phyloP scores from a whole-genome alignment of 768 basidiomycete species.

The Mycena capillaripes region DNA sequence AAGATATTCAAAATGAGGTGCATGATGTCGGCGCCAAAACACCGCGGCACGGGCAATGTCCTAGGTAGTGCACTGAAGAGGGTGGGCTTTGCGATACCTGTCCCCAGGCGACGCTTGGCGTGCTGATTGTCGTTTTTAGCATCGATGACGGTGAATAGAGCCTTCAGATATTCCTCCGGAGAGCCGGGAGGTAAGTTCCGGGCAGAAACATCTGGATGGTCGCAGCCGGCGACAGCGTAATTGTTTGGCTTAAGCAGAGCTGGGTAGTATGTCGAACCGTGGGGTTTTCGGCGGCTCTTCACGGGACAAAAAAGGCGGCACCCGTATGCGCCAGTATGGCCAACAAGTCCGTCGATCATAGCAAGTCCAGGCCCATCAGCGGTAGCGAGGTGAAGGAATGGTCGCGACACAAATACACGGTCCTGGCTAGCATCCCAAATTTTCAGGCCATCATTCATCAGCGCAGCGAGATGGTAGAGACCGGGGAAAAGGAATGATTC shows the following conservation, averaged over 20 bases:
- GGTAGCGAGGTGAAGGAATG: constrained; percentile 41
- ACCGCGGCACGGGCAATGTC: constrained; percentile 43
- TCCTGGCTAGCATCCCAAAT: constrained; percentile 48
- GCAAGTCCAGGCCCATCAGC: constrained; percentile 54
- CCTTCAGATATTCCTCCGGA: constrained; percentile 22
- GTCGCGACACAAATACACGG: constrained; percentile 31
- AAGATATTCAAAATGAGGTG: constrained; percentile 47
- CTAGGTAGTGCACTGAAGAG: constrained; percentile 47
- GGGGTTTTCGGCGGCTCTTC: constrained; percentile 46
- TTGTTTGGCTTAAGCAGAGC: constrained; percentile 44
- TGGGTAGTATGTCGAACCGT: constrained; percentile 50
- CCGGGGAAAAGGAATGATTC: constrained; percentile 53
- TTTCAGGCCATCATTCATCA: constrained; percentile 47
- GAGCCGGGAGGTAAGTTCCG: constrained; percentile 24
- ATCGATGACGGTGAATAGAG: constrained; percentile 30
- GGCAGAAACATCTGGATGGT: constrained; percentile 42
- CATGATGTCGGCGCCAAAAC: constrained; percentile 53
- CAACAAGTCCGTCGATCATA: constrained; percentile 48
- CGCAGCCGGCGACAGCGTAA: constrained; percentile 37
- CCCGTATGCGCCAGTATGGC: constrained; percentile 50
- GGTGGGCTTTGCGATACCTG: constrained; percentile 53
- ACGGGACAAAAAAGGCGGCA: constrained; percentile 52
- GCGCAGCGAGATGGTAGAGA: constrained; percentile 48
- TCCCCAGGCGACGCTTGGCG: constrained; percentile 34
- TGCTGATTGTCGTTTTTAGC: constrained; percentile 38